Evolutionary conservation across 768 basidiomycete genomes (phyloP), one percentile per base, ranked within the genome.

Genomic region (Phlegmacium glaucopus): DNA sequence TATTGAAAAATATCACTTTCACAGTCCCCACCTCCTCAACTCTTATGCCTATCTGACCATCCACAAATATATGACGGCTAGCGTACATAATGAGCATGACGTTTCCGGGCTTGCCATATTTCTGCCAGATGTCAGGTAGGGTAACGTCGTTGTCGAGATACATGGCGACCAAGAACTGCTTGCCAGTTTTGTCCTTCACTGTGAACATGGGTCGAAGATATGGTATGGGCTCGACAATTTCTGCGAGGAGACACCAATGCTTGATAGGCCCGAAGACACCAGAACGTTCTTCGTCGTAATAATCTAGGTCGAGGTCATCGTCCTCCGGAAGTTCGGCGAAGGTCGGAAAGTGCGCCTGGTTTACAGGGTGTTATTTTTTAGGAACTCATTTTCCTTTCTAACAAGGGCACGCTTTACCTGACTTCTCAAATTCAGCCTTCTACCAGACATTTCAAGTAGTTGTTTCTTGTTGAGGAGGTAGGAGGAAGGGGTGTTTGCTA

Each of bases 71-170:
- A 49, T 65, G 64, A 32, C 55, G 46, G 9, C 47, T 30, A 5
- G 67, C 62, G 44, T 66, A 59, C 60, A 64, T 66, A 35, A 68
- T 54, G 26, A 54, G 57, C 41, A 68, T 60, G 15, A 52, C 51
- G 48, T 64, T 51, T 40, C 56, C 51, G 36, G 54, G 37, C 47
- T 38, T 39, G 49, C 52, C 49, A 38, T 47, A 34, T 44, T 48
- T 39, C 40, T 43, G 35, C 47, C 44, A 44, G 22, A 22, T 22
- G 3, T 22, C 22, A 22, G 22, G 22, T 3, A 22, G 22, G 22
- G 22, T 22, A 22, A 5, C 22, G 22, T 22, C 35, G 16, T 62
- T 54, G 8, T 54, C 48, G 30, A 49, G 52, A 39, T 61, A 39
- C 39, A 57, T 53, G 18, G 55, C 47, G n/a, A 59, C 45, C 13